Evolutionary conservation across 1,284 basidiomycete genomes (phyloP).

Genomic region (Papiliotrema nemorosa): DNA sequence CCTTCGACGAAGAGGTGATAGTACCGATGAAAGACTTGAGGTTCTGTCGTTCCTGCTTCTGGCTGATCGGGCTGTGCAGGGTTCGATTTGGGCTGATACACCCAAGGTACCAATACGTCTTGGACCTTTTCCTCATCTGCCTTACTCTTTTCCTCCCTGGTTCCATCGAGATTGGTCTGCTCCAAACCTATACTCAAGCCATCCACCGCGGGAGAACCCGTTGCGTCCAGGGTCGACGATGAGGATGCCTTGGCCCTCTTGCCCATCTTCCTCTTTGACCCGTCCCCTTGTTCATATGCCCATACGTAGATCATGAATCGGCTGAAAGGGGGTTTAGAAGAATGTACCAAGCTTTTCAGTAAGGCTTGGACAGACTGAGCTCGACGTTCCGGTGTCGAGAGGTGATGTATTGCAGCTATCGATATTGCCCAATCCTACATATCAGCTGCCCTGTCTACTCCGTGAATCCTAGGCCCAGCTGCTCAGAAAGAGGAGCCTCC

Average conservation of each 20-base stretch:
- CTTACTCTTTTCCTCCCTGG: not conserved
- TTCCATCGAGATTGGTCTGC: not conserved
- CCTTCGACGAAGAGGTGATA: slow-evolving; percentile 87
- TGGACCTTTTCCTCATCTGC: slow-evolving; percentile 39
- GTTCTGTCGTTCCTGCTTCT: not conserved
- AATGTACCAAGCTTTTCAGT: not conserved
- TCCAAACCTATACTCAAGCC: not conserved
- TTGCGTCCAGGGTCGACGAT: not conserved
- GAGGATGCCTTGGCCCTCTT: slow-evolving; percentile 37
- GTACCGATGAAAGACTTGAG: slow-evolving; percentile 70
- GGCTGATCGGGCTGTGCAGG: not conserved
- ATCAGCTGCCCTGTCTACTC: not conserved
- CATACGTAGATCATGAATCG: slow-evolving; percentile 95
- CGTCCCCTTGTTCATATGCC: slow-evolving; percentile 88
- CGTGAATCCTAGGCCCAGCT: not conserved
- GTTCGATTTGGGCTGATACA: slow-evolving; percentile 31
- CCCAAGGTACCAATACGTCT: slow-evolving; percentile 74
- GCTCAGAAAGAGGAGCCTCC: not conserved
- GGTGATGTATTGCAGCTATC: slow-evolving; percentile 91
- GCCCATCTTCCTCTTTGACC: slow-evolving; percentile 66
- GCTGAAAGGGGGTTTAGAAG: slow-evolving; percentile 53
- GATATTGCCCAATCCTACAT: slow-evolving; percentile 86
- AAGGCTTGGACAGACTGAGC: slow-evolving; percentile 66
- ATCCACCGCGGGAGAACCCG: not conserved
- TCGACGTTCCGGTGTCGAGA: slow-evolving; percentile 72